Base-by-base conservation (phyloP, 139 green algal genomes). In the Choricystis sp. region DNA sequence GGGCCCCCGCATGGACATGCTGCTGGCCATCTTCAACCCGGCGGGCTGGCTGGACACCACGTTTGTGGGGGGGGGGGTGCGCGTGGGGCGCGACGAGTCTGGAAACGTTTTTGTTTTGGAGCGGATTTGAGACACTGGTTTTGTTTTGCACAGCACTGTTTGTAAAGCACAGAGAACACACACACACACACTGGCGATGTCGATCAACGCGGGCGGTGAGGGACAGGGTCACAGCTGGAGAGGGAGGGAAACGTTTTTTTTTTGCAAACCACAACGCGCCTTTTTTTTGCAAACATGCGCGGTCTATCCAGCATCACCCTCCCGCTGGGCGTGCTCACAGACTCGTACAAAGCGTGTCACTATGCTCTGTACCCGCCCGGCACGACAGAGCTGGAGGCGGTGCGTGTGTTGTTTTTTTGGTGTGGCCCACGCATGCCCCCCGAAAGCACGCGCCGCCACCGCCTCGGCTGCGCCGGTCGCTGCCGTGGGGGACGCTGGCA, bases 291-390 rank as follows among this genome's bases (percentile, higher is more conserved):
- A n/a, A n/a, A n/a, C n/a, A n/a, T n/a, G n/a, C n/a, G n/a, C n/a
- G n/a, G n/a, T n/a, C n/a, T n/a, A n/a, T n/a, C n/a, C n/a, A n/a
- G n/a, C n/a, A n/a, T 24, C 23, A 29, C 27, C 59, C 64, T 94
- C 58, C 86, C 85, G 21, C 81, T 94, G 21, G 68, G 62, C 22
- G 70, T 94, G 1, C 71, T 92, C 49, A 84, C 83, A 19, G 87
- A 94, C 59, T 78, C 57, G 30, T 94, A 92, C 73, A 92, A 92
- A 59, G 77, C 86, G 16, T 81, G 79, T 2, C 85, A 92, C 66
- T 91, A 74, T 56, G 31, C 86, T 20, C 83, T 86, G 66, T 95
- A 95, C 56, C 87, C 87, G 0, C 56, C 65, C 2, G 71, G 72
- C 0, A 72, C 63, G 19, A 82, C 78, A 56, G 82, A 89, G 62